Conservation (phyloP, 1,139 yeast genomes). For the Saccharomyces pastorianus region DNA sequence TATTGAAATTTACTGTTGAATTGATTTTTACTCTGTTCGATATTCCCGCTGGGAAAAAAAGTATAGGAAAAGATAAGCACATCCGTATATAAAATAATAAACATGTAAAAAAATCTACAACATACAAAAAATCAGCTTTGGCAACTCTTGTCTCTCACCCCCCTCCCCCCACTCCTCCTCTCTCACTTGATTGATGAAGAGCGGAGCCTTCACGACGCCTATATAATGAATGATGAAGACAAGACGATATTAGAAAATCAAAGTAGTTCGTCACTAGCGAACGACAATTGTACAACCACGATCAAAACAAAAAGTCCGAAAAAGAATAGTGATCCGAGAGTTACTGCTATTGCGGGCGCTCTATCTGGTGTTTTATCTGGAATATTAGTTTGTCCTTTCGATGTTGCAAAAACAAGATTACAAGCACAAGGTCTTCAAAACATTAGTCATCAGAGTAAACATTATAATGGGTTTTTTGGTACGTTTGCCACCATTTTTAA, state of each 20-base stretch:
- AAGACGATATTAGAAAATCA: not conserved
- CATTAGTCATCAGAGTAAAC: conserved; percentile 14
- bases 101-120: not conserved
- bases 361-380: conserved; percentile 88
- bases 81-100: not conserved
- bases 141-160: no score
- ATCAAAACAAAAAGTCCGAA: not conserved
- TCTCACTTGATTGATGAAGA: no score
- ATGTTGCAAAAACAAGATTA: conserved; percentile 85
- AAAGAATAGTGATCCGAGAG: conserved; percentile 32
- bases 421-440: conserved; percentile 73
- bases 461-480: conserved; percentile 50
- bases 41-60: not conserved
- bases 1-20: no score
- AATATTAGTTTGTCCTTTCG: conserved; percentile 84
- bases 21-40: not conserved
- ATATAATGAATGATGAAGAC: not conserved
- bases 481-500: conserved; percentile 55
- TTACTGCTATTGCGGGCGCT: conserved; percentile 75
- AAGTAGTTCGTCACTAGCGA: not conserved
- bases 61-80: not conserved
- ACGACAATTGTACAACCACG: not conserved
- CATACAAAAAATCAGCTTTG: not conserved
- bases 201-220: not conserved
- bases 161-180: no score